Conservation (phyloP, 495 filamentous ascomycete species). For the Neurospora discreta region DNA sequence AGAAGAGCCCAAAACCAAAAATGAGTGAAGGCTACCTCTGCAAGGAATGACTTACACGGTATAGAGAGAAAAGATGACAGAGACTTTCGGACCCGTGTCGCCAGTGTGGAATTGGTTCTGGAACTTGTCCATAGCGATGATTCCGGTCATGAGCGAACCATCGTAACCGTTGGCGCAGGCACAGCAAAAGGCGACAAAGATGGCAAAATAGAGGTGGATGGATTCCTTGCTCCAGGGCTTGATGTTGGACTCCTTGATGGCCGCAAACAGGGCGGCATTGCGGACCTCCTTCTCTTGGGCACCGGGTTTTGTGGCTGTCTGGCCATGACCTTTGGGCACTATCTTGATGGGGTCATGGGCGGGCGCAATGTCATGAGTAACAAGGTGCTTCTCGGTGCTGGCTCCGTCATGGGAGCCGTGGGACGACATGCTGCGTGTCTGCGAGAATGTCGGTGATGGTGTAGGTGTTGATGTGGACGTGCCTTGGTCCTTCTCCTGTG, state of each 20-base stretch:
- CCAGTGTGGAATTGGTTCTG: conserved; percentile 26
- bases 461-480: neutral
- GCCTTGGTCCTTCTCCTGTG: neutral
- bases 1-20: neutral
- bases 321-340: conserved; percentile 24
- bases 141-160: conserved; percentile 27
- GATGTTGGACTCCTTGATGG: conserved; percentile 45
- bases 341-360: neutral
- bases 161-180: conserved; percentile 44
- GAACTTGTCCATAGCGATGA: conserved; percentile 30
- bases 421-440: conserved; percentile 19
- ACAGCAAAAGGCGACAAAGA: conserved; percentile 37
- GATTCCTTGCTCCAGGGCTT: conserved; percentile 42
- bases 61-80: conserved; percentile 37
- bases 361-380: conserved; percentile 5
- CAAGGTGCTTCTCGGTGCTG: conserved; percentile 14
- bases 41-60: conserved; percentile 32
- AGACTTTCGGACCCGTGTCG: conserved; percentile 24
- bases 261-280: conserved; percentile 48
- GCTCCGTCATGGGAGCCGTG: conserved; percentile 15
- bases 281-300: conserved; percentile 38
- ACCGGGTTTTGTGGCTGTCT: conserved; percentile 25
- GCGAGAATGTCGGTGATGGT: neutral
- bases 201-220: conserved; percentile 40
- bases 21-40: neutral